A percentile compares a stretch with the other conserved stretches of the same genome.
Conservation (phyloP, 2,329 filamentous ascomycete genomes). For the Pezicula radicicola region DNA sequence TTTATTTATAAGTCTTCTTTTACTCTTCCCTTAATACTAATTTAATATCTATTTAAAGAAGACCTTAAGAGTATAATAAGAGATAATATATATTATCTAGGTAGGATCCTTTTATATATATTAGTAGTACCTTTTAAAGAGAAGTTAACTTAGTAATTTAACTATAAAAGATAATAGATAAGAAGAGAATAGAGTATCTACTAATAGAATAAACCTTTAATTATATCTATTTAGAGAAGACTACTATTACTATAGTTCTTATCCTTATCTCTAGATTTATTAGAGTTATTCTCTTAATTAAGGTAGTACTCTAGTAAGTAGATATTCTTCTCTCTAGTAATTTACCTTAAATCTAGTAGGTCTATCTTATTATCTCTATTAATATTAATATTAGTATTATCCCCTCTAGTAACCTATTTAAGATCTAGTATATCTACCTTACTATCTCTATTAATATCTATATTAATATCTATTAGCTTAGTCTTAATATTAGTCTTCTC, state of each 20-base stretch:
- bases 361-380: conserved; percentile 3
- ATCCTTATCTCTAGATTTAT: conserved; percentile 2
- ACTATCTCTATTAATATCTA: no score
- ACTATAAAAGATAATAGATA: conserved; percentile 1
- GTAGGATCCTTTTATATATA: conserved; percentile 3
- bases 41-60: conserved; percentile 7
- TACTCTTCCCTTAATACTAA: conserved; percentile 3
- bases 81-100: conserved; percentile 1
- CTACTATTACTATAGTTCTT: no score
- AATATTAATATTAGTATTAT: no score
- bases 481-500: conserved; percentile 2
- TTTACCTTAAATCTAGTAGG: no score
- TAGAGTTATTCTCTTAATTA: conserved; percentile 5
- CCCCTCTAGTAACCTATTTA: no score
- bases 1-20: conserved; percentile 2
- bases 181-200: conserved; percentile 2
- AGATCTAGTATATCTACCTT: no score
- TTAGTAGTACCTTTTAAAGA: conserved; percentile 2
- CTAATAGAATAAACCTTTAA: conserved; percentile 1
- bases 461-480: conserved; percentile 2
- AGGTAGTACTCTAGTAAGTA: conserved; percentile 5
- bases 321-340: conserved; percentile 3
- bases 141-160: conserved; percentile 1
- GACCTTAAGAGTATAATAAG: conserved; percentile 5
- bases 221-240: conserved; percentile 1